A percentile compares a stretch with the other conserved stretches of the same genome.
Evolutionary conservation across 1,139 yeast genomes (phyloP).

Genomic region (Zygotorulaspora mrakii): DNA sequence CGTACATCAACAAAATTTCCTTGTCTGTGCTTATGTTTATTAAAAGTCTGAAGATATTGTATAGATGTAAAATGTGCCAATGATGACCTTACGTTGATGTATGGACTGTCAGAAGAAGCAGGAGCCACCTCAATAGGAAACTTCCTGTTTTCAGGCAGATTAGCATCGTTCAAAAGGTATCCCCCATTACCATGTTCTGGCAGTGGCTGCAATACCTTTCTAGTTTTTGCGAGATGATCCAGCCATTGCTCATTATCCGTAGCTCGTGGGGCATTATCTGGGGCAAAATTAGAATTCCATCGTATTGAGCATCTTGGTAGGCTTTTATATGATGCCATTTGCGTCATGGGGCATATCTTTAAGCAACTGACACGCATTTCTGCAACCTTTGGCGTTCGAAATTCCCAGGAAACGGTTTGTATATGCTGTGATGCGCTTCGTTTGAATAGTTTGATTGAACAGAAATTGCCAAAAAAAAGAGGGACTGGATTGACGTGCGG

Average conservation of each 20-base stretch:
- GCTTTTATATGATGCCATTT: neutral
- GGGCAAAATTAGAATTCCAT: conserved; percentile 22
- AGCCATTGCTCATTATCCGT: conserved; percentile 49
- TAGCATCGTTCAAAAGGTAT: neutral
- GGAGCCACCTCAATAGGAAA: conserved; percentile 22
- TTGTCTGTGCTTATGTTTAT: conserved; percentile 41
- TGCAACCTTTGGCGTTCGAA: too few species aligned
- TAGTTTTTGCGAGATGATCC: conserved; percentile 23
- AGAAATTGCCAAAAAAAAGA: too few species aligned
- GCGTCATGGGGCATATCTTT: neutral
- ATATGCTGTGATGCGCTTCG: neutral
- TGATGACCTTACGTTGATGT: conserved; percentile 37
- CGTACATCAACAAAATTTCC: conserved; percentile 56
- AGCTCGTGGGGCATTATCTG: conserved; percentile 49
- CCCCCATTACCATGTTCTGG: neutral
- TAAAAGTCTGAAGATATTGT: conserved; percentile 33
- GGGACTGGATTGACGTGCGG: too few species aligned
- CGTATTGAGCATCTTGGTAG: conserved; percentile 5
- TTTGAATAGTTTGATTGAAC: neutral
- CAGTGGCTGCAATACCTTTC: neutral
- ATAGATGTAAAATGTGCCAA: conserved; percentile 39
- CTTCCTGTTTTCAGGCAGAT: conserved; percentile 7
- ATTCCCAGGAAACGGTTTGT: too few species aligned
- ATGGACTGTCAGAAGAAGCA: conserved; percentile 27
- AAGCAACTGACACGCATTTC: too few species aligned